Evolutionary conservation across 495 filamentous ascomycete species (phyloP).

Genomic region (Aspergillus affinis): DNA sequence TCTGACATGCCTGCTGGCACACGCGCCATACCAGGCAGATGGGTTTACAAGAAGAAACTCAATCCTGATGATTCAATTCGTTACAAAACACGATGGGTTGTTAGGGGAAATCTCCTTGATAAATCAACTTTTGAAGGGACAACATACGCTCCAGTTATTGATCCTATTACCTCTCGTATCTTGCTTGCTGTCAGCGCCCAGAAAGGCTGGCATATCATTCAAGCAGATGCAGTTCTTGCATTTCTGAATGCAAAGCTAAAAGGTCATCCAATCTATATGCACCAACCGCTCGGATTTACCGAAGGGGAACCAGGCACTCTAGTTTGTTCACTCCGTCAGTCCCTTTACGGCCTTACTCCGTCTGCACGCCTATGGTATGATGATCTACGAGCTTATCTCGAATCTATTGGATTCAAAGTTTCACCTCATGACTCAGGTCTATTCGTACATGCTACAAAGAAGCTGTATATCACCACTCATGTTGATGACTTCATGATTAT

Average conservation of each 20-base stretch:
- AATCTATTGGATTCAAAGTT: constrained; percentile 7
- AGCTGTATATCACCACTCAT: constrained; percentile 4
- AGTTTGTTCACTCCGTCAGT: constrained; percentile 4
- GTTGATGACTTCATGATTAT: constrained; percentile 6
- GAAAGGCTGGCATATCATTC: constrained; percentile 1
- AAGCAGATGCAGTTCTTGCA: constrained; percentile 5
- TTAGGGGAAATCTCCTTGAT: not conserved
- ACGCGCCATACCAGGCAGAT: constrained; percentile 6
- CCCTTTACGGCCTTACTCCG: constrained; percentile 1
- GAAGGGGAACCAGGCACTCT: constrained; percentile 4
- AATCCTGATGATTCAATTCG: constrained; percentile 8
- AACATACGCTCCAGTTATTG: constrained; percentile 5
- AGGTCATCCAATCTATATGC: constrained; percentile 2
- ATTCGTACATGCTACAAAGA: constrained; percentile 2
- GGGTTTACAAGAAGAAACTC: constrained; percentile 3
- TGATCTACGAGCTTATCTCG: constrained; percentile 2
- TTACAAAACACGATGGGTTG: constrained; percentile 5
- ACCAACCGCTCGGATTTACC: constrained; percentile 1
- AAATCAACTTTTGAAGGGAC: constrained; percentile 6
- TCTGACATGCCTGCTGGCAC: constrained; percentile 6
- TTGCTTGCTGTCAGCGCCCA: constrained; percentile 2
- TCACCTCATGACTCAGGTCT: constrained; percentile 5
- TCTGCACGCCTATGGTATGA: constrained; percentile 4
- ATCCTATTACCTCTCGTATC: constrained; percentile 3
- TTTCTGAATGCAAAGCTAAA: constrained; percentile 4